phyloP scores from a whole-genome alignment of 2,329 filamentous ascomycete species.

The Pseudocercospora macadamiae region DNA sequence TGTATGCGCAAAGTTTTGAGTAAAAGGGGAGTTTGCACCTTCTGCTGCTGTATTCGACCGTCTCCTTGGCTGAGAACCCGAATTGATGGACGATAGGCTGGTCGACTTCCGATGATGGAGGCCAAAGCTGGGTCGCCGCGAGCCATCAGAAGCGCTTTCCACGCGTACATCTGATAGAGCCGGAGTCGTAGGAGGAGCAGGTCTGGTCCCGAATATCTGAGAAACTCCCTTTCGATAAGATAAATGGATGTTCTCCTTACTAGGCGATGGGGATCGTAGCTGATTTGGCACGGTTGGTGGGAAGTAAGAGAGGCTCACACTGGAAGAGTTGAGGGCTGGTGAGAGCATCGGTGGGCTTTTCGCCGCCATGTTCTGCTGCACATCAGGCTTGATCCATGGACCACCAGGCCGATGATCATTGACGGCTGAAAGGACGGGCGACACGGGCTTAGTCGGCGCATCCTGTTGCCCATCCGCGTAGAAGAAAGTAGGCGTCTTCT shows the following conservation, averaged over 20 bases:
- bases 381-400: constrained; percentile 28
- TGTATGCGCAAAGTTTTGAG: not conserved
- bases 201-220: constrained; percentile 47
- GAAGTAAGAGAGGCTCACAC: constrained; percentile 38
- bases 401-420: constrained; percentile 29
- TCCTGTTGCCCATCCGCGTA: constrained; percentile 56
- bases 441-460: constrained; percentile 37
- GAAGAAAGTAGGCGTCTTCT: constrained; percentile 54
- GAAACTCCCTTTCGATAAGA: constrained; percentile 55
- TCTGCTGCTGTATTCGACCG: constrained; percentile 35
- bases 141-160: constrained; percentile 9
- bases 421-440: constrained; percentile 41
- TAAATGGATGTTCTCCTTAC: constrained; percentile 52
- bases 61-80: constrained; percentile 39
- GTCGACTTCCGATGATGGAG: constrained; percentile 36
- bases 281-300: constrained; percentile 27
- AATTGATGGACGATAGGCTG: constrained; percentile 52
- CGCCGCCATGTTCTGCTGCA: constrained; percentile 11
- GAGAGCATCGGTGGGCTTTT: constrained; percentile 38
- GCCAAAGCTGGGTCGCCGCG: constrained; percentile 16
- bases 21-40: not conserved
- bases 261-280: constrained; percentile 48
- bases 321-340: constrained; percentile 36
- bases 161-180: constrained; percentile 9
- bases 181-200: constrained; percentile 20